Evolutionary conservation across 345 rosid species (phyloP).

Genomic region (Boechera divaricarpa): DNA sequence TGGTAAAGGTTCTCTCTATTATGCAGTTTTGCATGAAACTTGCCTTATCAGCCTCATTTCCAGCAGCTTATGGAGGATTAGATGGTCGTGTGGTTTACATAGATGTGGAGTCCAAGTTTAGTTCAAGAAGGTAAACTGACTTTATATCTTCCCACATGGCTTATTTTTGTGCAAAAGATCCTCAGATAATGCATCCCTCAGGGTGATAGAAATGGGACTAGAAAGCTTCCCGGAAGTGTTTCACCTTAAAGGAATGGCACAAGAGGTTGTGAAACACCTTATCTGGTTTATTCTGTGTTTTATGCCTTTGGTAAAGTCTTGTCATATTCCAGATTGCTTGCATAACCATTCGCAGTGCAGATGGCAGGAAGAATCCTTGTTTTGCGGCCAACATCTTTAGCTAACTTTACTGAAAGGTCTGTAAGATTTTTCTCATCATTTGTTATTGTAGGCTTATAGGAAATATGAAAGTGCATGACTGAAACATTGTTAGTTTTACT

Average conservation of each 20-base stretch:
- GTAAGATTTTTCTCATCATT: constrained; percentile 21
- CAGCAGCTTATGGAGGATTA: constrained; percentile 70
- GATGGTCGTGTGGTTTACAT: constrained; percentile 79
- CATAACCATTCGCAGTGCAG: constrained; percentile 44
- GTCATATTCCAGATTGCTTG: constrained; percentile 1
- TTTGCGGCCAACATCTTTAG: constrained; percentile 68
- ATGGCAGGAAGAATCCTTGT: constrained; percentile 92
- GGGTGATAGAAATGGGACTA: constrained; percentile 86
- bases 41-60: constrained; percentile 74
- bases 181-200: constrained; percentile 40
- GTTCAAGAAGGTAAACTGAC: constrained; percentile 67
- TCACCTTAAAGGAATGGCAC: constrained; percentile 72
- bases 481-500: neutral
- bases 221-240: constrained; percentile 80
- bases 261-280: constrained; percentile 55
- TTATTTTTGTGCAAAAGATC: neutral
- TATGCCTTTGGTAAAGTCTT: neutral
- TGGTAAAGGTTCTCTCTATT: neutral
- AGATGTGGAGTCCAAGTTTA: constrained; percentile 82
- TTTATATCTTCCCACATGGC: neutral
- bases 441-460: constrained; percentile 13
- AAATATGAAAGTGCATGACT: neutral
- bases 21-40: constrained; percentile 83
- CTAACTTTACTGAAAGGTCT: constrained; percentile 79
- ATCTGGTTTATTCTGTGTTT: constrained; percentile 19